Evolutionary conservation across 1,284 basidiomycete genomes (phyloP).

Genomic region (Leccinum pachyderme): DNA sequence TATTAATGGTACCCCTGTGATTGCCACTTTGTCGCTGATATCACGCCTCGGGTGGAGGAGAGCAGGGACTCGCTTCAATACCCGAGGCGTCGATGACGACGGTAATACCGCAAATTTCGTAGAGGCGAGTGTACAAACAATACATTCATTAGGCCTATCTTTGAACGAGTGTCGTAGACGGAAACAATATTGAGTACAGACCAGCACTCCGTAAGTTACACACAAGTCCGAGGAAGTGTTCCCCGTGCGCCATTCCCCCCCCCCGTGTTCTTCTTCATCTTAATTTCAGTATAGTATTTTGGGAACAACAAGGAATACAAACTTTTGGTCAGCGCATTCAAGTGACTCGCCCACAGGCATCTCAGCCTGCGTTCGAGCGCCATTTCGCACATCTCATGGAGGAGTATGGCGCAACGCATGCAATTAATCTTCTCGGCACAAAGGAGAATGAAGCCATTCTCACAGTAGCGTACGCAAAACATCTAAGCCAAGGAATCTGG

Average conservation of each 20-base stretch:
- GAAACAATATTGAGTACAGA: constrained; percentile 88
- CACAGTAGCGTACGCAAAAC: constrained; percentile 78
- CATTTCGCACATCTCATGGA: constrained; percentile 87
- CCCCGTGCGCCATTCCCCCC: constrained; percentile 61
- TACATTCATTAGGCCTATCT: constrained; percentile 1
- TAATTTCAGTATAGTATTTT: constrained; percentile 68
- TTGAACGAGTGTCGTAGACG: constrained; percentile 51
- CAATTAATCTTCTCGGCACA: constrained; percentile 85
- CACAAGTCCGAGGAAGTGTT: constrained; percentile 92
- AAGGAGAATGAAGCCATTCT: constrained; percentile 92
- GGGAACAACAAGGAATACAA: constrained; percentile 95
- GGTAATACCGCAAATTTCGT: constrained; percentile 98
- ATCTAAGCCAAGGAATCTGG: constrained; percentile 60
- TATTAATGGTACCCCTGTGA: constrained; percentile 60
- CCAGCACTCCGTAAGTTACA: constrained; percentile 84
- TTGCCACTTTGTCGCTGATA: constrained; percentile 76
- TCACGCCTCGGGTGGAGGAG: constrained; percentile 91
- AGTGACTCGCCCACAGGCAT: constrained; percentile 92
- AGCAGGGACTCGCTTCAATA: constrained; percentile 97
- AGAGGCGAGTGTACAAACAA: constrained; percentile 55
- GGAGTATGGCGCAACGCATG: constrained; percentile 79
- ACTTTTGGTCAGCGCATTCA: constrained; percentile 90
- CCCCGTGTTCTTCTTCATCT: constrained; percentile 15
- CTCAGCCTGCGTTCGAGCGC: constrained; percentile 93
- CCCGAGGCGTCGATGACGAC: constrained; percentile 96